A percentile compares a stretch with the other conserved stretches of the same genome.
phyloP scores from a whole-genome alignment of 139 green algal species.

The Auxenochlorella pyrenoidosa region DNA sequence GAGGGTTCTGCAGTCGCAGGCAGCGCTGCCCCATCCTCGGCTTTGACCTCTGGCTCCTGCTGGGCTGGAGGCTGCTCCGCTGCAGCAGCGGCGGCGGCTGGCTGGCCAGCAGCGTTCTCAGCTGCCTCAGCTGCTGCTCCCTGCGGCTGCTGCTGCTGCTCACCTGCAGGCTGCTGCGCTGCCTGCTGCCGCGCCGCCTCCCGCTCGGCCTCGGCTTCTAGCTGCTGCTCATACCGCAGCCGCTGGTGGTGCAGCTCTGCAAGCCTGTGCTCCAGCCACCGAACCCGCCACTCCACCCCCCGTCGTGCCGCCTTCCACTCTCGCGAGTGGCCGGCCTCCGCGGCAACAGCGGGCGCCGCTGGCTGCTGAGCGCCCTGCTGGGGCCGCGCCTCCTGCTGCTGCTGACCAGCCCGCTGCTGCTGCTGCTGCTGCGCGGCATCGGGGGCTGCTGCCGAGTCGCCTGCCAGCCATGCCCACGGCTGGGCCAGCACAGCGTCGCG shows the following conservation, averaged over 20 bases:
- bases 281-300: slow-evolving; percentile 52
- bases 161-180: too few species aligned
- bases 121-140: not conserved
- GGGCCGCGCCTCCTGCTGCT: not conserved
- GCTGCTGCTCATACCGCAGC: slow-evolving; percentile 25
- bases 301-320: slow-evolving; percentile 25
- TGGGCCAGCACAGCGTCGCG: slow-evolving; percentile 27
- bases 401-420: not conserved
- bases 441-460: not conserved
- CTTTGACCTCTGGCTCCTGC: not conserved
- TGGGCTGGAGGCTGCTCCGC: not conserved
- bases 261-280: slow-evolving; percentile 59
- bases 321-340: not conserved
- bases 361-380: not conserved
- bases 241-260: slow-evolving; percentile 44
- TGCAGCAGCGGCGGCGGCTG: not conserved
- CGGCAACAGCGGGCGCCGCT: too few species aligned
- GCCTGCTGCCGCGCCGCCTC: slow-evolving; percentile 12
- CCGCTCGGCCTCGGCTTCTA: not conserved
- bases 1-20: too few species aligned
- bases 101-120: not conserved
- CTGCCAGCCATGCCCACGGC: not conserved
- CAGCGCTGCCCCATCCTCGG: too few species aligned
- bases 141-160: not conserved
- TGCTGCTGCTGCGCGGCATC: not conserved